Evolutionary conservation across 352 stramenopile genomes (phyloP).

Genomic region (Phytophthora cryptogea): DNA sequence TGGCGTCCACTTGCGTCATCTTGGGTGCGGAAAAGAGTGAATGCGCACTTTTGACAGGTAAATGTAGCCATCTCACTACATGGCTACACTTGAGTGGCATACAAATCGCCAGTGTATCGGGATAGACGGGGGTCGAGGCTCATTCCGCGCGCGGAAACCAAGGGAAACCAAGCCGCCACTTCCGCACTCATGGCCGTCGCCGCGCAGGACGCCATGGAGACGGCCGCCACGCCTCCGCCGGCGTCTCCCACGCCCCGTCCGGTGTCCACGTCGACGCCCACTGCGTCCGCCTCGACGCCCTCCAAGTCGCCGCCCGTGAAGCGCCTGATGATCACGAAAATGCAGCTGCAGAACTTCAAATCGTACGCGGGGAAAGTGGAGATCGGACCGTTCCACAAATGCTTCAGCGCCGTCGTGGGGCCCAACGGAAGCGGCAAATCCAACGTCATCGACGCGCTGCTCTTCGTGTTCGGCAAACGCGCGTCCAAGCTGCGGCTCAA

Average conservation of each 20-base stretch:
- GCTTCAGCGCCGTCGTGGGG: constrained; percentile 98
- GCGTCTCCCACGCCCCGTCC: background rate
- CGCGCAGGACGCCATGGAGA: constrained; percentile 4
- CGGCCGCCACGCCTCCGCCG: constrained; percentile 4
- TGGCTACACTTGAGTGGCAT: background rate
- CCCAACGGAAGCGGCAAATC: constrained; percentile 99
- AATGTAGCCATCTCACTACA: constrained; percentile 4
- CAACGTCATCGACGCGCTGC: constrained; percentile 99
- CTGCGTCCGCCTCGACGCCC: constrained; percentile 16
- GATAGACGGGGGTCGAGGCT: background rate
- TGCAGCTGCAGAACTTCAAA: constrained; percentile 99
- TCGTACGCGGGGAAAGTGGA: constrained; percentile 96
- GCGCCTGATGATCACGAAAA: constrained; percentile 97
- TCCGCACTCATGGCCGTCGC: constrained; percentile 6
- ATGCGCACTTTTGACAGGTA: constrained; percentile 3
- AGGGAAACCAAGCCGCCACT: constrained; percentile 12
- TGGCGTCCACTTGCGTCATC: background rate
- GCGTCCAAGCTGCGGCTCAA: constrained; percentile 97
- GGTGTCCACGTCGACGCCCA: background rate
- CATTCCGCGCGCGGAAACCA: constrained; percentile 22
- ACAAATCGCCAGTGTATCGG: background rate
- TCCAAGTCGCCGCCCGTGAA: constrained; percentile 36
- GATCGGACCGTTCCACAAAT: constrained; percentile 99
- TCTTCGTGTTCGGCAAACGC: constrained; percentile 99
- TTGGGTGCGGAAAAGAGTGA: no score